These are phyloP conservation scores for Clavispora fructus DNA, from an alignment of 805 yeast genomes.

Conservation along the genomic window DNA sequence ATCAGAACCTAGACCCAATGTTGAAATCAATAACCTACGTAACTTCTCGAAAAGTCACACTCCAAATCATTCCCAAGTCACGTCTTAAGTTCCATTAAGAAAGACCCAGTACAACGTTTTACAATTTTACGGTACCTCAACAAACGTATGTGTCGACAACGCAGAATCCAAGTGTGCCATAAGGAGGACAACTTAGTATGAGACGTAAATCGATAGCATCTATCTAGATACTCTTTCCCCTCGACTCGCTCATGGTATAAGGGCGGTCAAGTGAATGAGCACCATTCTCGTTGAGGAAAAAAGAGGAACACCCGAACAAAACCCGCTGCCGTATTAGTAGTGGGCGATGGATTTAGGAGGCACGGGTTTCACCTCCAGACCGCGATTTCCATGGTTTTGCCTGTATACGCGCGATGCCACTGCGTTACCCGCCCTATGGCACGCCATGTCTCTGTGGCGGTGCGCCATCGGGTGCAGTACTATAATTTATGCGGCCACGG, in stretches of 20 bases:
- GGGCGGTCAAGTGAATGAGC: constrained; percentile 21
- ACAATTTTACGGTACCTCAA: neutral
- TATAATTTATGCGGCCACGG: too few species aligned
- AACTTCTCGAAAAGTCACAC: too few species aligned
- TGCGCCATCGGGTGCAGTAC: too few species aligned
- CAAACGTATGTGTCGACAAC: constrained; percentile 28
- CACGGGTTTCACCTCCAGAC: neutral
- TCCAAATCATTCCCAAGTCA: too few species aligned
- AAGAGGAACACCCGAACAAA: neutral
- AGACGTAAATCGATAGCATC: constrained; percentile 13
- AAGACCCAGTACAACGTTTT: neutral
- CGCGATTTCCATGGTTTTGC: neutral
- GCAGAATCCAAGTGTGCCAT: constrained; percentile 25
- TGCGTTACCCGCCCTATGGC: neutral
- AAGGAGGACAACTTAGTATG: constrained; percentile 11
- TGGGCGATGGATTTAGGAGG: neutral
- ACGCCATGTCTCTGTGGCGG: too few species aligned
- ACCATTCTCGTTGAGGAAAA: constrained; percentile 13
- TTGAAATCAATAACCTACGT: too few species aligned
- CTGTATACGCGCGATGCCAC: neutral
- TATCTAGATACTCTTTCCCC: constrained; percentile 20
- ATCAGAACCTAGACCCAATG: neutral
- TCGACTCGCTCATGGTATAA: constrained; percentile 15
- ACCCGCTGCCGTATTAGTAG: neutral
- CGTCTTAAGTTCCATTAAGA: neutral